A percentile compares a stretch with the other conserved stretches of the same genome.
phyloP scores from a whole-genome alignment of 495 filamentous ascomycete genomes.

The Annulohypoxylon maeteangense region DNA sequence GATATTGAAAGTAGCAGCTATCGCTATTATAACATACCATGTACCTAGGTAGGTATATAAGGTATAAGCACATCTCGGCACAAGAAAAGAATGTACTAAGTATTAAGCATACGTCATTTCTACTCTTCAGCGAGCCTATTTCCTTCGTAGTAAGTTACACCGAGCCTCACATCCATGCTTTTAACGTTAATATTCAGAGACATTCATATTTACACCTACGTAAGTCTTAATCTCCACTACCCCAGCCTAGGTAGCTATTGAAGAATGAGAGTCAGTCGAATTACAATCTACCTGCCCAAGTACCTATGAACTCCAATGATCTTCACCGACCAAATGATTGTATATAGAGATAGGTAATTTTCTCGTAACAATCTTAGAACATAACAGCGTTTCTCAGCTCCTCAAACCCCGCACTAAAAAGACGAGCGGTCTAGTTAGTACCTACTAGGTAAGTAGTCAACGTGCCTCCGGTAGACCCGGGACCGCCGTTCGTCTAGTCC shows the following conservation, averaged over 20 bases:
- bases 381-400: background rate
- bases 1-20: background rate
- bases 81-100: background rate
- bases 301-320: background rate
- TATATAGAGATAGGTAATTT: constrained; percentile 11
- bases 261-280: background rate
- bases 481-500: constrained; percentile 23
- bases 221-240: background rate
- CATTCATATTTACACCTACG: background rate
- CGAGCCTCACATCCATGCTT: constrained; percentile 21
- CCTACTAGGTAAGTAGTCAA: no score
- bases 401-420: background rate
- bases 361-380: background rate
- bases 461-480: constrained; percentile 18
- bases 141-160: constrained; percentile 9
- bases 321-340: background rate
- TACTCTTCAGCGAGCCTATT: constrained; percentile 1
- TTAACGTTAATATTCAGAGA: background rate
- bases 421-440: background rate
- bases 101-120: constrained; percentile 34
- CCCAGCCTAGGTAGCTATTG: background rate
- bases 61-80: background rate
- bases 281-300: no score
- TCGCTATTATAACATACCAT: background rate
- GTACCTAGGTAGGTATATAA: background rate